These are phyloP conservation scores for Copromyces sp. DNA, from an alignment of 495 filamentous ascomycete species.

Conservation along the genomic window DNA sequence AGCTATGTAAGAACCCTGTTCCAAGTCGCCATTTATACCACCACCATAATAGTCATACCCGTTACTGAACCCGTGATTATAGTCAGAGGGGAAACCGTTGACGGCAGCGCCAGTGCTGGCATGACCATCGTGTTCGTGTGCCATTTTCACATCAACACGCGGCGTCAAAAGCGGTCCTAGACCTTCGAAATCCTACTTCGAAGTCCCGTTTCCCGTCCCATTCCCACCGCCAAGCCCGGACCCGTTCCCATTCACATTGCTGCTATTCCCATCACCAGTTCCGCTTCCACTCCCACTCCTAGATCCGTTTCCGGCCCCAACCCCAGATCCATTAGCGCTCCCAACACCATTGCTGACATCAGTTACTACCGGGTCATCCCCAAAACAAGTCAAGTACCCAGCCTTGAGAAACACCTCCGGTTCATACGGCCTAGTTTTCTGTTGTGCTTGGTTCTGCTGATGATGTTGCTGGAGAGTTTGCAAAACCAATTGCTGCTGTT, in stretches of 20 bases:
- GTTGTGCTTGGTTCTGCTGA: neutral
- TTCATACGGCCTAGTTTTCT: neutral
- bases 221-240: neutral
- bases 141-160: neutral
- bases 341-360: neutral
- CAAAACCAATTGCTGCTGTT: neutral
- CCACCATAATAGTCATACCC: neutral
- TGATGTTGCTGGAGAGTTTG: neutral
- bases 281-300: neutral
- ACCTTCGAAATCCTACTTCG: neutral
- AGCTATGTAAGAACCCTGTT: too few species aligned
- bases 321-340: neutral
- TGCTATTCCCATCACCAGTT: neutral
- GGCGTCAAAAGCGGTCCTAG: neutral
- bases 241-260: neutral
- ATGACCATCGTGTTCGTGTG: too few species aligned
- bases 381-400: constrained; percentile 12
- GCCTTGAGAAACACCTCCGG: constrained; percentile 1
- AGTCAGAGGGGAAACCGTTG: too few species aligned
- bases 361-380: neutral
- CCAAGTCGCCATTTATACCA: neutral
- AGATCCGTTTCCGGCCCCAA: neutral
- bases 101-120: too few species aligned
- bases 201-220: neutral
- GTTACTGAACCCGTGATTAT: too few species aligned